A percentile compares a stretch with the other conserved stretches of the same genome.
phyloP scores from a whole-genome alignment of 2,329 filamentous ascomycete genomes.

The Cladophialophora chaetospira region DNA sequence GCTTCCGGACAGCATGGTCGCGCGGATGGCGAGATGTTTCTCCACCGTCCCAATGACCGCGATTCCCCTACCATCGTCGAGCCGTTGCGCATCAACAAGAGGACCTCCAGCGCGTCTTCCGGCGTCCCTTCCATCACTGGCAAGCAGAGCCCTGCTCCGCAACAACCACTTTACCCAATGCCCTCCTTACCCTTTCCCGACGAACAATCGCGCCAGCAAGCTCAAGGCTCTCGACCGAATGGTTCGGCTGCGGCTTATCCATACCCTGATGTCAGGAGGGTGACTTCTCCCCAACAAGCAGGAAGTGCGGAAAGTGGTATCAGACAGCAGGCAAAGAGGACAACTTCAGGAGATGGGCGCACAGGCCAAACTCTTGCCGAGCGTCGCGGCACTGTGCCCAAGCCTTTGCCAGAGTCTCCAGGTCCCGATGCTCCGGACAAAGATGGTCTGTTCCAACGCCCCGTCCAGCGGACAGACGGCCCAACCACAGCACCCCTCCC shows the following conservation, averaged over 20 bases:
- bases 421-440: conserved; percentile 75
- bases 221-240: conserved; percentile 21
- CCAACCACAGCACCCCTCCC: conserved; percentile 46
- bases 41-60: conserved; percentile 53
- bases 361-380: conserved; percentile 70
- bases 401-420: conserved; percentile 79
- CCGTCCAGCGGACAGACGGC: conserved; percentile 43
- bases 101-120: conserved; percentile 60
- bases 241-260: conserved; percentile 42
- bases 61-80: conserved; percentile 75
- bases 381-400: conserved; percentile 74
- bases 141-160: conserved; percentile 40
- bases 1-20: conserved; percentile 59
- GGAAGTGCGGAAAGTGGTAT: conserved; percentile 19
- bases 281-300: conserved; percentile 30
- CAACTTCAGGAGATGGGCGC: conserved; percentile 52
- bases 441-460: conserved; percentile 76
- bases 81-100: conserved; percentile 82
- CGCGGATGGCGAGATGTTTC: conserved; percentile 81
- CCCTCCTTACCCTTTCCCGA: conserved; percentile 75
- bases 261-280: conserved; percentile 46
- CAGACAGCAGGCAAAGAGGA: conserved; percentile 42
- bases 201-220: conserved; percentile 54
- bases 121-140: conserved; percentile 39
- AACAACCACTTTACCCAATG: conserved; percentile 64